Percentiles rank a stretch among this genome's conserved stretches.
phyloP scores from a whole-genome alignment of 345 rosid species.

The Adansonia digitata region DNA sequence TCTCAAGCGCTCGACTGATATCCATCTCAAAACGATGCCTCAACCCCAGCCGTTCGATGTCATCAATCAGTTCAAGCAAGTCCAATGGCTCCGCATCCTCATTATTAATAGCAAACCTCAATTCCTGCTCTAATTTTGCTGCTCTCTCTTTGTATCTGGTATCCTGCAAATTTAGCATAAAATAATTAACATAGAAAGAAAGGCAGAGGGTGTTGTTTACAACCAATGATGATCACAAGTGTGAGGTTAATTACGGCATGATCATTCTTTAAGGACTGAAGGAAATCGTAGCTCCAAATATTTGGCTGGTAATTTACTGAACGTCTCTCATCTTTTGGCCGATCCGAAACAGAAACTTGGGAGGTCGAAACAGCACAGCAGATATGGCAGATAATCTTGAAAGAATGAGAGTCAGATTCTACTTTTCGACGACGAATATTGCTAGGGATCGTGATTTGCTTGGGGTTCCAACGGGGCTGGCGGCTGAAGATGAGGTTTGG shows the following conservation, averaged over 20 bases:
- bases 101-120: slow-evolving; percentile 17
- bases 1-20: slow-evolving; percentile 20
- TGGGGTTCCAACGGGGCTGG: not conserved
- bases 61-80: slow-evolving; percentile 33
- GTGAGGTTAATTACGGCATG: not conserved
- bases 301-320: not conserved
- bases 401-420: not conserved
- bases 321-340: not conserved
- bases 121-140: slow-evolving; percentile 22
- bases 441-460: not conserved
- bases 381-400: not conserved
- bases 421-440: not conserved
- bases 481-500: not conserved
- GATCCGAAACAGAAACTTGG: not conserved
- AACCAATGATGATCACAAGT: no score
- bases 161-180: slow-evolving; percentile 10
- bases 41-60: slow-evolving; percentile 36
- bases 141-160: slow-evolving; percentile 5
- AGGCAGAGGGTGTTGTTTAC: no score
- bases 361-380: not conserved
- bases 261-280: not conserved
- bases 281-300: not conserved
- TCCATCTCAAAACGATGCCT: slow-evolving; percentile 26
- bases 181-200: not conserved
- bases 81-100: slow-evolving; percentile 1